Evolutionary conservation across 495 filamentous ascomycete genomes (phyloP), one percentile per base, ranked within the genome.

Genomic region (Bathelium albidoporum): DNA sequence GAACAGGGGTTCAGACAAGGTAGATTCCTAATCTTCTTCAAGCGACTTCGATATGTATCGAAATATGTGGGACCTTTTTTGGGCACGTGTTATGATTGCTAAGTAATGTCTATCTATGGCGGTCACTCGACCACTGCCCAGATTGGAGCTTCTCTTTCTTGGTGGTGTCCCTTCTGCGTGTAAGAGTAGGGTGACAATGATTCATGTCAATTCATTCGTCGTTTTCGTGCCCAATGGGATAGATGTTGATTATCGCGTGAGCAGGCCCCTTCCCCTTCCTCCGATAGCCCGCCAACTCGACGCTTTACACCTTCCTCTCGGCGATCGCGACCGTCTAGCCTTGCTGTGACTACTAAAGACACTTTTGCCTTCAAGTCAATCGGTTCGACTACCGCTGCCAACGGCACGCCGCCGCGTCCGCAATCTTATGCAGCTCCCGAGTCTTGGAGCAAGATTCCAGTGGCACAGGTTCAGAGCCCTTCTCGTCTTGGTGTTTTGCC

Each of bases 11-110:
- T 70, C 70, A 59, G 88, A 92, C 70, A 94, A 93, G 88, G 89
- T 90, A 85, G 88, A 69, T 89, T 83, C 73, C 76, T 76, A 81
- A 66, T 83, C 80, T 76, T 81, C 76, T 72, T 64, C 12, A 39
- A 39, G 12, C n/a, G 24, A 39, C 22, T 60, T 28, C 32, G n/a
- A 11, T n/a, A 18, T 22, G 39, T 45, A 24, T 34, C 61, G 9
- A 16, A n/a, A 24, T 31, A 32, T 26, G 34, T 7, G 14, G 26
- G 60, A 49, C 45, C 18, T 20, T 59, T n/a, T 26, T 20, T 18
- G 18, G 34, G 9, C 34, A 62, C 24, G 39, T 44, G 49, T 24
- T 28, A 29, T 16, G 24, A 55, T 55, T 55, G 49, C 49, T 29
- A 55, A 3, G 29, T 55, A 55, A 55, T 55, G 22, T 55, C 16